Evolutionary conservation across 129 eudicot genomes (phyloP).

Genomic region (Calendula officinalis): DNA sequence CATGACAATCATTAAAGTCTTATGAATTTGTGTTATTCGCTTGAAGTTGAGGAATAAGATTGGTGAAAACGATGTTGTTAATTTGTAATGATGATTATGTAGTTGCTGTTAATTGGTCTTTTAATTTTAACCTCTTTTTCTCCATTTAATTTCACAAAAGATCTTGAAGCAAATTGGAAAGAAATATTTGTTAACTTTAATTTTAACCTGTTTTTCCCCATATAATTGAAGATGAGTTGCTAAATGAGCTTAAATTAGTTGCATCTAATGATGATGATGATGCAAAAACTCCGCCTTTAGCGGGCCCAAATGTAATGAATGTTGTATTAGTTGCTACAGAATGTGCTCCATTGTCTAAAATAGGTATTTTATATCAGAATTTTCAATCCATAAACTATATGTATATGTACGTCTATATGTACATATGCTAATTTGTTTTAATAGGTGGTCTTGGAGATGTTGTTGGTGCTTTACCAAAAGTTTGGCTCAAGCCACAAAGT

Average conservation of each 20-base stretch:
- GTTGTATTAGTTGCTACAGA: constrained; percentile 90
- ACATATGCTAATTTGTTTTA: neutral
- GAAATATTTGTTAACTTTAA: constrained; percentile 29
- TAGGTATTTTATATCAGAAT: constrained; percentile 39
- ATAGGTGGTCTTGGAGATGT: constrained; percentile 99
- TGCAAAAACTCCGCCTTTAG: constrained; percentile 74
- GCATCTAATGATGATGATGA: constrained; percentile 40
- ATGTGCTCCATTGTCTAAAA: constrained; percentile 94
- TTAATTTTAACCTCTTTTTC: constrained; percentile 48
- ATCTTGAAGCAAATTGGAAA: constrained; percentile 59
- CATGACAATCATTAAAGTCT: too few relatives aligned
- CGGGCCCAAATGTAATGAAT: constrained; percentile 85
- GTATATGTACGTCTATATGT: neutral
- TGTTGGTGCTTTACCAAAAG: constrained; percentile 96
- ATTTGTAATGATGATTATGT: too few relatives aligned
- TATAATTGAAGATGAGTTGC: constrained; percentile 21
- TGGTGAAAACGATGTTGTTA: too few relatives aligned
- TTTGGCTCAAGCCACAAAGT: constrained; percentile 90
- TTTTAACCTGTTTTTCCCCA: too few relatives aligned
- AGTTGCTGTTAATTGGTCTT: too few relatives aligned
- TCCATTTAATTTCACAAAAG: constrained; percentile 45
- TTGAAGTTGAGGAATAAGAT: too few relatives aligned
- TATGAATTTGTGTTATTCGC: too few relatives aligned
- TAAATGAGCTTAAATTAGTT: constrained; percentile 20
- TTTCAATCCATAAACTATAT: too few relatives aligned